phyloP scores from a whole-genome alignment of 164 flowering plant genomes.

The Liriodendron chinense region DNA sequence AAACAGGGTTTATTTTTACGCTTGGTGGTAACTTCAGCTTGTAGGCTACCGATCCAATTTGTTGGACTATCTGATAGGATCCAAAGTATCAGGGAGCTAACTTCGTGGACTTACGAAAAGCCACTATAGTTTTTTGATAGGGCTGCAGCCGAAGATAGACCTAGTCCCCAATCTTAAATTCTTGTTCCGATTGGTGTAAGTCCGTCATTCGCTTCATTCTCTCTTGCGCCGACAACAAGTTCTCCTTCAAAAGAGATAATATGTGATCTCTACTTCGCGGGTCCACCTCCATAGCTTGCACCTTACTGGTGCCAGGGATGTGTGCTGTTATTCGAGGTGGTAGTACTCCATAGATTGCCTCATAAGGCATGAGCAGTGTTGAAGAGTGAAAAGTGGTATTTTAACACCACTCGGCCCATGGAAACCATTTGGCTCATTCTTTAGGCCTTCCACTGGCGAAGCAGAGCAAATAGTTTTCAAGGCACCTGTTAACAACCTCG shows the following conservation, averaged over 20 bases:
- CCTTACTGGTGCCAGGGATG: neutral
- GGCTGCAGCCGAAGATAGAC: neutral
- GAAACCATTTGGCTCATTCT: neutral
- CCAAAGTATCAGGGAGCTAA: neutral
- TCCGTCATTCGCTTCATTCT: neutral
- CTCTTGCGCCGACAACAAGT: neutral
- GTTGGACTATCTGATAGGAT: neutral
- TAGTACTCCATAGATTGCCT: constrained; percentile 1
- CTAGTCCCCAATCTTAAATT: neutral
- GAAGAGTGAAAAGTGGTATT: neutral
- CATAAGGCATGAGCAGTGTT: neutral
- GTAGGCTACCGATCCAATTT: neutral
- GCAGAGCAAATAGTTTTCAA: neutral
- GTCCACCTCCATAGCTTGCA: neutral
- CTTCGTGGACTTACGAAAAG: neutral
- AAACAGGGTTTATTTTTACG: neutral
- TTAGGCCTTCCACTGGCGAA: too few relatives aligned
- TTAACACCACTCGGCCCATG: neutral
- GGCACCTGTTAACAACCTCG: neutral
- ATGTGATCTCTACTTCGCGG: neutral
- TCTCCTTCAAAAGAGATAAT: neutral
- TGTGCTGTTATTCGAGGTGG: neutral
- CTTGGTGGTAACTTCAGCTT: neutral
- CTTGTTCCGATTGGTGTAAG: neutral
- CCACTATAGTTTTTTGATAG: too few relatives aligned